Base-by-base conservation (phyloP, 192 early-diverging fungal species). In the Coemansia sp. region DNA sequence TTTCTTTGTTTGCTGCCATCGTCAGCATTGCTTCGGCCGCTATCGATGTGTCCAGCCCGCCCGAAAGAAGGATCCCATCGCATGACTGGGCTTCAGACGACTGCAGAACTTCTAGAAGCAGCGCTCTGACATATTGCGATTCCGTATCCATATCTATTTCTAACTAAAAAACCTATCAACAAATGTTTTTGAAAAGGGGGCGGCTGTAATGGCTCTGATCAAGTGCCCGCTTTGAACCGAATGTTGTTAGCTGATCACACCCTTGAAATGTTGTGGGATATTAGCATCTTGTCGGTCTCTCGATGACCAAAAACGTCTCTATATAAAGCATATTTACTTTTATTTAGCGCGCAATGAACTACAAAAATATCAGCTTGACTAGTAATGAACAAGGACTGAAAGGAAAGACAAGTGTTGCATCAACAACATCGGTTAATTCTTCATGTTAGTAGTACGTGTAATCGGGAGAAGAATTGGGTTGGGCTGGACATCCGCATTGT, bases 41-140 rank as follows among this genome's bases (percentile, higher is more conserved):
- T 62, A 88, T 86, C 25, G 85, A 87, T 9, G 88, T 90, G 72
- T 90, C 88, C 3, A 90, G 84, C n/a, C 88, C 88, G 44, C 87
- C 86, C 0, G 85, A 86, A 20, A 86, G 83, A 29, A 72, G 34
- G 9, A 72, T 54, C 14, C 62, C 50, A 23, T 72, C 69, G 47
- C 69, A 72, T 10, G 62, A 17, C 31, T 61, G 58, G 6, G 69
- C 69, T 15, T 61, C 58, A 0, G 23, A 11, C 17, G 62, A 65
- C 8, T 48, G 44, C 17, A 63, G 28, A 17, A 63, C 27, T 3
- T 60, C 42, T 1, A 45, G n/a, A 25, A 63, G 31, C n/a, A 63
- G 17, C 14, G 37, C 11, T 19, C 52, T 29, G 19, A 55, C 61
- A 41, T 55, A 20, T 14, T 15, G 34, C 0, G 52, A 33, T 36